Conservation (phyloP, 176 grass and related monocot genomes). For the Cenchrus americanus region DNA sequence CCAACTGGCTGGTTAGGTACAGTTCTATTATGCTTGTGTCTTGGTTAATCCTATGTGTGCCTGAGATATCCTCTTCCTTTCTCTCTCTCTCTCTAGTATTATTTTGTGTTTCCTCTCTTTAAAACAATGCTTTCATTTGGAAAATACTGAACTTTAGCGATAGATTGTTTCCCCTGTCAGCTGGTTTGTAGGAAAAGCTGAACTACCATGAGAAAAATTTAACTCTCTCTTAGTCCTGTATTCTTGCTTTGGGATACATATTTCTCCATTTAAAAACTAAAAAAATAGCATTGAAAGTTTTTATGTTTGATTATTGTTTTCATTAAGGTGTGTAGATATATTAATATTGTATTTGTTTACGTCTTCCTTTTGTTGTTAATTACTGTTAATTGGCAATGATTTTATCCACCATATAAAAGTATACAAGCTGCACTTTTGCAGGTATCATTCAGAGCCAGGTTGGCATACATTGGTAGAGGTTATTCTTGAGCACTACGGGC, state of each 20-base stretch:
- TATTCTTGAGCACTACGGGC: constrained; percentile 81
- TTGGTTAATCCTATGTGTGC: background rate
- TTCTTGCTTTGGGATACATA: constrained; percentile 19
- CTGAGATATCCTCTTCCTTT: background rate
- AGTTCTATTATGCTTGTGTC: background rate
- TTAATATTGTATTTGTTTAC: constrained; percentile 17
- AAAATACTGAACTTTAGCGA: background rate
- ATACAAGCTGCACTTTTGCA: constrained; percentile 41
- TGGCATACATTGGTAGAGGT: constrained; percentile 81
- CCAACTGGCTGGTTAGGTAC: background rate
- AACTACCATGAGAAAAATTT: constrained; percentile 9
- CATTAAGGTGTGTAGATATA: background rate
- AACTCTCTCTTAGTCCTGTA: background rate
- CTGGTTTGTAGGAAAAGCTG: background rate
- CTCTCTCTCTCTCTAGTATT: background rate
- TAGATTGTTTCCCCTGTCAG: background rate
- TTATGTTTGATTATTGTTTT: constrained; percentile 5
- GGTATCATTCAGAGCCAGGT: constrained; percentile 89
- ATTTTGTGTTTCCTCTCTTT: background rate
- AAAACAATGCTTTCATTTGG: background rate
- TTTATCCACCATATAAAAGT: constrained; percentile 28
- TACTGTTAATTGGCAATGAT: background rate
- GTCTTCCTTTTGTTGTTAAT: constrained; percentile 19
- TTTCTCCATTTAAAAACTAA: constrained; percentile 11
- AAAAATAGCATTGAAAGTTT: background rate